Conservation (phyloP, 2,329 filamentous ascomycete species). For the Colletotrichum lentis region DNA sequence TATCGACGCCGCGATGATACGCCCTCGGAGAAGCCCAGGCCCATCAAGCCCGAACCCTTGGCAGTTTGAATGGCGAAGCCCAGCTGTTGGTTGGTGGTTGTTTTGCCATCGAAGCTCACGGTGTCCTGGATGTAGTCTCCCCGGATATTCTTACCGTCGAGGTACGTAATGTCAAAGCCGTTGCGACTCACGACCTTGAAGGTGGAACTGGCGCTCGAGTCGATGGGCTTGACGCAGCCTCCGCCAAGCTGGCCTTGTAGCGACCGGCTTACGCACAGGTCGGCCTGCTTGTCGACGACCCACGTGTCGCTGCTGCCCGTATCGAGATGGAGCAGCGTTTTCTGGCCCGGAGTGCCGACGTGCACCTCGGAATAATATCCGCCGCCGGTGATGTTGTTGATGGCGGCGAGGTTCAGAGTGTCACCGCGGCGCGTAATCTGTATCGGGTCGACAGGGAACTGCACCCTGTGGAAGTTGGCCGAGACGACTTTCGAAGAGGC, state of each 20-base stretch:
- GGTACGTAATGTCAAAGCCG: conserved; percentile 68
- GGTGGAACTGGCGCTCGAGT: conserved; percentile 57
- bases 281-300: conserved; percentile 50
- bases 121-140: conserved; percentile 68
- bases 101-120: conserved; percentile 59
- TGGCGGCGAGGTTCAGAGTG: conserved; percentile 47
- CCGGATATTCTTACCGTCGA: conserved; percentile 62
- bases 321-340: conserved; percentile 67
- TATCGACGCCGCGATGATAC: conserved; percentile 56
- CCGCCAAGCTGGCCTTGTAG: conserved; percentile 17
- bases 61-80: conserved; percentile 60
- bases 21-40: conserved; percentile 64
- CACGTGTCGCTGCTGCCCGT: conserved; percentile 75
- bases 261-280: conserved; percentile 24
- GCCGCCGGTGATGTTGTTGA: conserved; percentile 64
- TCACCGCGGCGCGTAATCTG: conserved; percentile 35
- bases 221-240: conserved; percentile 45
- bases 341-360: conserved; percentile 68
- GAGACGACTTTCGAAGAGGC: conserved; percentile 29
- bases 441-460: conserved; percentile 14
- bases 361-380: conserved; percentile 71
- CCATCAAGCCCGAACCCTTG: conserved; percentile 65
- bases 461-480: conserved; percentile 17
- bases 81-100: conserved; percentile 61
- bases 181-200: conserved; percentile 53